These are phyloP conservation scores for Halenospora varia DNA, from an alignment of 495 filamentous ascomycete genomes.

Conservation along the genomic window DNA sequence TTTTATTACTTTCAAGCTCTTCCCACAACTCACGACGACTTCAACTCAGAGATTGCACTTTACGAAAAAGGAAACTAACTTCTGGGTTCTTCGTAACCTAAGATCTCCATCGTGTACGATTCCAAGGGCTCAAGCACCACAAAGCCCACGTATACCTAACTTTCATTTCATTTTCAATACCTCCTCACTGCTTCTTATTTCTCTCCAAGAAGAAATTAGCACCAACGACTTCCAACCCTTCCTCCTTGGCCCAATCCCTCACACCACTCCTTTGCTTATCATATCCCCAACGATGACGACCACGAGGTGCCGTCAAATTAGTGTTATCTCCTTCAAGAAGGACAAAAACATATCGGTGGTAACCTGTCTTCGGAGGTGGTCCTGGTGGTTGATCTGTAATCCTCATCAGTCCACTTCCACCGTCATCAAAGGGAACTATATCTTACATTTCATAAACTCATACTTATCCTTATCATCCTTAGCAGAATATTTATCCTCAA, in stretches of 20 bases:
- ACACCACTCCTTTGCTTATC: constrained; percentile 51
- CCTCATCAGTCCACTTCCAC: too few relatives aligned
- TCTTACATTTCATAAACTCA: constrained; percentile 18
- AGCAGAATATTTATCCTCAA: too few relatives aligned
- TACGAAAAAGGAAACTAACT: too few relatives aligned
- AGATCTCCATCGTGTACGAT: too few relatives aligned
- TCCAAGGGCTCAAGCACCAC: too few relatives aligned
- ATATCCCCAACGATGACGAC: constrained; percentile 61
- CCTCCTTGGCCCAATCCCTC: constrained; percentile 57
- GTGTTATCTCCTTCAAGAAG: constrained; percentile 43
- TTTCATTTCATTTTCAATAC: background rate
- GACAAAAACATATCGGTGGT: constrained; percentile 67
- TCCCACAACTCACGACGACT: too few relatives aligned
- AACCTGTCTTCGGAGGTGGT: constrained; percentile 61
- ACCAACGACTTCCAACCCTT: constrained; percentile 59
- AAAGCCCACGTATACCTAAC: too few relatives aligned
- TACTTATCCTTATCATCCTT: background rate
- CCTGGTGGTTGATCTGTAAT: constrained; percentile 47
- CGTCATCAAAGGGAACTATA: too few relatives aligned
- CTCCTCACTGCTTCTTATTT: constrained; percentile 55
- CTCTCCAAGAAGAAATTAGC: constrained; percentile 65
- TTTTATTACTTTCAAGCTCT: too few relatives aligned
- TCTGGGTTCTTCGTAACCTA: too few relatives aligned
- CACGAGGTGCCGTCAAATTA: constrained; percentile 48
- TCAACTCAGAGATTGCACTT: too few relatives aligned